Evolutionary conservation across 805 yeast genomes (phyloP), one percentile per base, ranked within the genome.

Genomic region (Ogataea allantospora): DNA sequence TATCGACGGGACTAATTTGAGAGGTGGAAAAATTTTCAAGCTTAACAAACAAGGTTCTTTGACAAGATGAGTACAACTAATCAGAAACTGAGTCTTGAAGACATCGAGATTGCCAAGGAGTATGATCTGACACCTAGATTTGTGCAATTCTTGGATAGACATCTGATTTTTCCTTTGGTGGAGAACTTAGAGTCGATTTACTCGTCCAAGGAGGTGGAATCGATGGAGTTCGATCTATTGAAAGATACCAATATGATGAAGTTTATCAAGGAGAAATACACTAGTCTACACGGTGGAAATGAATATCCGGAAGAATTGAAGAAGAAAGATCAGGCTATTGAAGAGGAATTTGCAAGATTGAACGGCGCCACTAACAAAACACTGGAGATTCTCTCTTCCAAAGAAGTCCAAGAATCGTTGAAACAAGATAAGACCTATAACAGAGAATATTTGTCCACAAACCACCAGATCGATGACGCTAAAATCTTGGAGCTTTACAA

Each of bases 141-240:
- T 44, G 62, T 74, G 44, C 77, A 77, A 29, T 80, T 76, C 51
- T 60, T 80, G 51, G 87, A 80, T 60, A 70, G 83, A 44, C 83
- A 78, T 50, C 60, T 80, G 55, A 64, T 72, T 40, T 75, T 71
- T 45, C 77, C 78, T 30, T 57, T 78, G 48, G 57, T 76, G 20
- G 77, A 73, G 53, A 70, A 68, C 30, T 63, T 71, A 34, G 66
- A 62, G 37, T 63, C 65, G 41, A 57, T 74, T 22, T 71, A 75
- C 53, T 33, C 54, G 13, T 39, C 56, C 13, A 54, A 62, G 40
- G 67, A 65, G 42, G 62, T 78, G 38, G 64, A 70, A 35, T 58
- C 67, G 47, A 62, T 75, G 45, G 73, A 73, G 47, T 75, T 66
- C 47, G 75, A 77, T 44, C 58, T 78, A 39, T 64, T 78, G 48